phyloP scores from a whole-genome alignment of 108 stramenopile genomes.

The Nitzschia putrida region DNA sequence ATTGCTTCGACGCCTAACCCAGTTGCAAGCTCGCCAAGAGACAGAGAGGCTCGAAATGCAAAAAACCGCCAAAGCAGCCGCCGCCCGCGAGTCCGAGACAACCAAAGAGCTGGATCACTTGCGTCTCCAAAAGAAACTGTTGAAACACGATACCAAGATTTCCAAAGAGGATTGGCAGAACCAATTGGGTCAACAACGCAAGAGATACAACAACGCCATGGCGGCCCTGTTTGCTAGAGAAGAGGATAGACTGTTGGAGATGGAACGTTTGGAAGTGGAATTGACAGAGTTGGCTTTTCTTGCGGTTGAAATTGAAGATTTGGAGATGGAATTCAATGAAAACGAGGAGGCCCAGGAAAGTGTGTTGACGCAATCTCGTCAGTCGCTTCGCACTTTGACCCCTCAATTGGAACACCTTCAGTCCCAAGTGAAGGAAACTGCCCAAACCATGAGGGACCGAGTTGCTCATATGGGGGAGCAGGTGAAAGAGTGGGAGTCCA shows the following conservation, averaged over 20 bases:
- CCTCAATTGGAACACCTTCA: neutral
- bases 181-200: constrained; percentile 2
- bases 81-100: neutral
- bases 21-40: constrained; percentile 1
- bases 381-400: neutral
- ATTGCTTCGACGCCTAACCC: constrained; percentile 9
- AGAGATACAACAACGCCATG: constrained; percentile 12
- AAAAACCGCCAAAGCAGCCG: neutral
- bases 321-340: constrained; percentile 8
- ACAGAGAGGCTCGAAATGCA: neutral
- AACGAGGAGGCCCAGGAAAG: constrained; percentile 2
- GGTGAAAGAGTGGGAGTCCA: neutral
- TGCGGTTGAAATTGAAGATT: constrained; percentile 30
- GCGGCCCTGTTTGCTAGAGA: constrained; percentile 10
- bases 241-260: constrained; percentile 24
- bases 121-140: constrained; percentile 24
- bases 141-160: constrained; percentile 29
- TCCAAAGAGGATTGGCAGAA: constrained; percentile 17
- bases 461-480: neutral
- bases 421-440: neutral
- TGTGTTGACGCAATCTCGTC: neutral
- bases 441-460: neutral
- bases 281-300: constrained; percentile 29
- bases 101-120: constrained; percentile 10
- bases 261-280: constrained; percentile 24